Base-by-base conservation (phyloP, 148 eudicot genomes). In the Fallopia convolvulus region DNA sequence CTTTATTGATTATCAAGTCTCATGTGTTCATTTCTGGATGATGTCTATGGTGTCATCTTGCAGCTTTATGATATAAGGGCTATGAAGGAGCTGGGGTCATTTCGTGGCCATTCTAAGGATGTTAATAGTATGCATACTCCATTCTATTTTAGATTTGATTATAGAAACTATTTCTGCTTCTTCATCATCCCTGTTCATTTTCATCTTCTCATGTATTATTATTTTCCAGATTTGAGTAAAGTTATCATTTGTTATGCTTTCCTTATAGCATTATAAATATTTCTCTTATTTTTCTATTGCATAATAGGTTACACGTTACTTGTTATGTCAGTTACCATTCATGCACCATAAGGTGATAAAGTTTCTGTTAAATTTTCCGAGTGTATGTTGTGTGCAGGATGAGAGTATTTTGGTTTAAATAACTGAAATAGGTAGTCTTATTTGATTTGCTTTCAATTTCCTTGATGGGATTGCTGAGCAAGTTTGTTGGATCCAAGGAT, bases 31-130 rank as follows among this genome's bases (percentile, higher is more conserved):
- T 20, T 26, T 26, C 32, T 48, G 50, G 53, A 40, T 36, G 47
- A 71, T 71, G 30, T 71, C 74, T 39, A 73, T 73, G 33, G 52
- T 73, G 15, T 79, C 75, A 58, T 48, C 77, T 78, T 86, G 44
- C 89, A 95, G 99, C 96, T 95, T 74, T 95, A 95, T 83, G 99
- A 95, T 82, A 95, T 95, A 84, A 80, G 99, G 81, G 90, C 99
- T 76, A 95, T 95, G 99, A 95, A 92, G 89, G 99, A 95, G 89
- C 90, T 95, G 71, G 92, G 92, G 79, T 91, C 99, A 72, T 95
- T 92, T 79, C 97, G 97, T 72, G 99, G 99, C 74, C 99, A 95
- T 79, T 85, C 72, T 80, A 95, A 92, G 85, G 99, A 95, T 83
- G 97, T 95, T 23, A 95, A 97, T 77, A 89, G 99, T 94, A 85